phyloP scores from a whole-genome alignment of 768 basidiomycete species.

The Auricularia cornea region DNA sequence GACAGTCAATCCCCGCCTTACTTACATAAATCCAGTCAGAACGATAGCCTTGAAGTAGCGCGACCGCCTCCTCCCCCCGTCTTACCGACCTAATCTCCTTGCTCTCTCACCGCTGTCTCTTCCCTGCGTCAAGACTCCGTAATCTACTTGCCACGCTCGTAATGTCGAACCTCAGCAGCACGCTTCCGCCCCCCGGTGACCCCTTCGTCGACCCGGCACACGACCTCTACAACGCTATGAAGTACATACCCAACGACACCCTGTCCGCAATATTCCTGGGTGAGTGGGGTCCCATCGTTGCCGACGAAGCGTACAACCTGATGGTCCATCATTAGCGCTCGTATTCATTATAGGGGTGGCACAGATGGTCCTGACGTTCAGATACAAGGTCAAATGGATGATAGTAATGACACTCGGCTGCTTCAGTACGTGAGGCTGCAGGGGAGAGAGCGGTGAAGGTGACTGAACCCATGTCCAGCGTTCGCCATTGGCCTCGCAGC shows the following conservation, averaged over 20 bases:
- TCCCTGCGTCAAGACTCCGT: too few species aligned
- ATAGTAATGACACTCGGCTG: conserved; percentile 50
- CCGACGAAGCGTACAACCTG: not conserved
- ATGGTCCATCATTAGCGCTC: conserved; percentile 20
- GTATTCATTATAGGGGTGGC: conserved; percentile 33
- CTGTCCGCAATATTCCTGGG: conserved; percentile 38
- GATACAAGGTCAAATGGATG: conserved; percentile 50
- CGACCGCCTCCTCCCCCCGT: too few species aligned
- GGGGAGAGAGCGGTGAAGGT: not conserved
- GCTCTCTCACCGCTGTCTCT: too few species aligned
- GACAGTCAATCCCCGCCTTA: too few species aligned
- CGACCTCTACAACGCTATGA: conserved; percentile 47
- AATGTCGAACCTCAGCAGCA: not conserved
- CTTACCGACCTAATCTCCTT: too few species aligned
- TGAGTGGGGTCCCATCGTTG: conserved; percentile 15
- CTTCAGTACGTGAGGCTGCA: conserved; percentile 33
- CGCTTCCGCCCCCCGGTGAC: not conserved
- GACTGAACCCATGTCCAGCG: conserved; percentile 23
- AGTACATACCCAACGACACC: conserved; percentile 47
- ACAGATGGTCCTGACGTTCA: conserved; percentile 36
- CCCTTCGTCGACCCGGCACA: conserved; percentile 33
- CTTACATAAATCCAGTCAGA: too few species aligned
- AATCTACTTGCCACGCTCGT: not conserved
- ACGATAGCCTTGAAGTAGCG: too few species aligned
- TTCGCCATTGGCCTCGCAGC: conserved; percentile 48